Percentiles rank a stretch among this genome's conserved stretches.
Conservation (phyloP, 2,329 filamentous ascomycete species). For the Lecanicillium sp. region DNA sequence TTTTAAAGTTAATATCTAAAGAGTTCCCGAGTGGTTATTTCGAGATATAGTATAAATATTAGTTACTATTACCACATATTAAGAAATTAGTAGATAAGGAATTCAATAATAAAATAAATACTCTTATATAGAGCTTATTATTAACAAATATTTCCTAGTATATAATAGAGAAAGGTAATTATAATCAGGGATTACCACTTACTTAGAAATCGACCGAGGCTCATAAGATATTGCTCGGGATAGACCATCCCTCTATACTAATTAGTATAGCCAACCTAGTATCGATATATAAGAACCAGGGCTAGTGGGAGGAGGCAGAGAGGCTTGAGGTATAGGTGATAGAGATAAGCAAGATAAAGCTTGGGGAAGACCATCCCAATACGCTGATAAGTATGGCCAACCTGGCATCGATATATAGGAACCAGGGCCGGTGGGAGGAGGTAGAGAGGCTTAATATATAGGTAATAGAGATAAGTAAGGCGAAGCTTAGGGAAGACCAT, state of each 20-base stretch:
- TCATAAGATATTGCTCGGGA: constrained; percentile 16
- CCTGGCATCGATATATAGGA: not conserved
- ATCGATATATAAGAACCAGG: not conserved
- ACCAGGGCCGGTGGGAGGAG: not conserved
- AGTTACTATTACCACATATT: constrained; percentile 16
- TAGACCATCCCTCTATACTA: not conserved
- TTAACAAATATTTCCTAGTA: constrained; percentile 13
- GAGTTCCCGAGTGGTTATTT: constrained; percentile 15
- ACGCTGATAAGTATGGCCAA: no score
- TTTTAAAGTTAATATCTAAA: constrained; percentile 11
- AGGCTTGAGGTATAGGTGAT: constrained; percentile 12
- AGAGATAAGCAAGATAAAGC: constrained; percentile 13
- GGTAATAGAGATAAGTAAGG: not conserved
- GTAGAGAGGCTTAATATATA: not conserved
- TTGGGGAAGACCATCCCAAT: no score
- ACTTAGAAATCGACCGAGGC: constrained; percentile 14
- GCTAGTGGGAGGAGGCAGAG: not conserved
- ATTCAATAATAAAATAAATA: not conserved
- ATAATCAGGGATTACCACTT: constrained; percentile 14
- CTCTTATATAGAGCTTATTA: not conserved
- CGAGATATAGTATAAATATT: constrained; percentile 13
- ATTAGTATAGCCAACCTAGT: not conserved
- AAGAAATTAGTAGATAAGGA: constrained; percentile 3
- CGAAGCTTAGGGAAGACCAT: constrained; percentile 7
- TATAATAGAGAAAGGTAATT: constrained; percentile 10